A percentile compares a stretch with the other conserved stretches of the same genome.
Evolutionary conservation across 2,329 filamentous ascomycete species (phyloP).

Genomic region (Fusarium dimerum): DNA sequence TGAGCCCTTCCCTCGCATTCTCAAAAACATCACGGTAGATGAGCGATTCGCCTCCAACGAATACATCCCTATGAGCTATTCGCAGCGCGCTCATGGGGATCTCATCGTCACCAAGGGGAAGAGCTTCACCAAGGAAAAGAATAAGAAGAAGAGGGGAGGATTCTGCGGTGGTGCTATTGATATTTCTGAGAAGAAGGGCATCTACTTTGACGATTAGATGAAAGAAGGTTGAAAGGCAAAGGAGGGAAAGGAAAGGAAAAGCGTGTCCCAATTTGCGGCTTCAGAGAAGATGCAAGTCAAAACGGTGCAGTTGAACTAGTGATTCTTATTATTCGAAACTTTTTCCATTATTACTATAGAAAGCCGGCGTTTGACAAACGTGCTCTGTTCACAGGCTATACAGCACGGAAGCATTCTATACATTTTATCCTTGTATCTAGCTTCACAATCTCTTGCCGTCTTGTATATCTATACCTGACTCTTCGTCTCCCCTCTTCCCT

Average conservation of each 20-base stretch:
- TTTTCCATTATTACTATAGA: conserved; percentile 16
- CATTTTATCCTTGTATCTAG: not conserved
- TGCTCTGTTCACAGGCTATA: conserved; percentile 16
- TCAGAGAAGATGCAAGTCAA: not conserved
- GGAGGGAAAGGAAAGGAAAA: not conserved
- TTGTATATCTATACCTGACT: not conserved
- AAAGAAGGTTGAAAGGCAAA: not conserved
- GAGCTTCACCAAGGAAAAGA: conserved; percentile 99
- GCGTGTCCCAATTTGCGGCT: not conserved
- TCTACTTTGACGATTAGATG: conserved; percentile 88
- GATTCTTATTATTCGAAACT: not conserved
- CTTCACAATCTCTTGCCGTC: not conserved
- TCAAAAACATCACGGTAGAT: conserved; percentile 68
- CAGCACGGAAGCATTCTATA: conserved; percentile 16
- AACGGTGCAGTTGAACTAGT: not conserved
- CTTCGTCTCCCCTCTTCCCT: not conserved
- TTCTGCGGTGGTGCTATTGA: conserved; percentile 91
- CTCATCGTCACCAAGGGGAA: conserved; percentile 91
- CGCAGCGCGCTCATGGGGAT: conserved; percentile 83
- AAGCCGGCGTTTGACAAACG: conserved; percentile 29
- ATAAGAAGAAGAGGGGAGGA: conserved; percentile 92
- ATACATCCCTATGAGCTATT: conserved; percentile 84
- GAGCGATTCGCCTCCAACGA: conserved; percentile 73
- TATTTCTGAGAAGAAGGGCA: conserved; percentile 75
- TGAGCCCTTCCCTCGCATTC: conserved; percentile 77